Base-by-base conservation (phyloP, 164 flowering plant genomes). In the Vitis riparia region DNA sequence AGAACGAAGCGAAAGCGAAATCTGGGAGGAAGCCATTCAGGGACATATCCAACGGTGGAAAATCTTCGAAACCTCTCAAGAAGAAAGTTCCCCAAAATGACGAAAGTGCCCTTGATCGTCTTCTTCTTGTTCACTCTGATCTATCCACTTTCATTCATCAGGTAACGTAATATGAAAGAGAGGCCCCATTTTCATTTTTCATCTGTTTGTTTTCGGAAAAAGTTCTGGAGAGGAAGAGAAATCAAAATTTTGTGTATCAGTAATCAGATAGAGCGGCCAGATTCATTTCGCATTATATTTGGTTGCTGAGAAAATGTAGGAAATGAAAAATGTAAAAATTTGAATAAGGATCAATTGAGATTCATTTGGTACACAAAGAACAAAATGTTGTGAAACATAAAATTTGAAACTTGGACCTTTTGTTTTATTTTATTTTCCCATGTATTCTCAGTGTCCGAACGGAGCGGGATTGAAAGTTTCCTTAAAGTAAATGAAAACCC, bases 121-220 rank as follows among this genome's bases (percentile, higher is more conserved):
- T 89, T 60, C 81, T 87, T 15, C 83, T 87, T 9, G 80, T 84
- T 51, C 94, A 87, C 17, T 87, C 97, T 61, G 81, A 87, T 63
- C 77, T 90, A 62, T 86, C 91, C 47, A 68, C 76, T 63, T 74
- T 85, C 68, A 32, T 82, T 56, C 84, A 72, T 47, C 85, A 90
- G 92, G 97, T 91, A 78, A 4, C 2, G 14, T 11, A 15, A 37
- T 37, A 3, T 37, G 44, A 37, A 37, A 37, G 44, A 37, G 44
- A 37, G 27, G 44, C 44, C 44, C 44, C 44, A 6, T 37, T 37
- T 37, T 37, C 44, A 37, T 37, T 37, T 37, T 6, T 6, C 44
- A 37, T 37, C 44, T 37, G 44, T 37, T 37, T 3, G 44, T 37
- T 37, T 37, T 37, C 7, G 0, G 44, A 16, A 0, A 9, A 14